Evolutionary conservation across 1,284 basidiomycete species (phyloP), one percentile per base, ranked within the genome.

Genomic region (Somion occarium): DNA sequence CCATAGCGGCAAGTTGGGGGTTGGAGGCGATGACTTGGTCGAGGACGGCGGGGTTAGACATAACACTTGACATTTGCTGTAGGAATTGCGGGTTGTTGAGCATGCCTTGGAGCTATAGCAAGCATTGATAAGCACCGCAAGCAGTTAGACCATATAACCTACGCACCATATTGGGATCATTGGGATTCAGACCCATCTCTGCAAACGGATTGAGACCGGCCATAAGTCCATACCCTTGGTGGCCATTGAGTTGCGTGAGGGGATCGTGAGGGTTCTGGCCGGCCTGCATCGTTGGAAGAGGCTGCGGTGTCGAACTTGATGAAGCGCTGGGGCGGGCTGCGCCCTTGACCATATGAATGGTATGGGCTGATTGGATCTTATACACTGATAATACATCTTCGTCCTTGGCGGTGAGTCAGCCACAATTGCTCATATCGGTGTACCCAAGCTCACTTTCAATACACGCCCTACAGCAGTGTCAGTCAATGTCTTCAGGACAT

Each of bases 261-360:
- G 86, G 88, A 64, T 93, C 85, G 61, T 84, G 77, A 0, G 83
- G 81, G 64, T 90, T 91, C 72, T 92, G 85, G 2, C 91, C 91
- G 0, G 90, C 77, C 60, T 90, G 90, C 91, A 90, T 93, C 24
- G 75, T 76, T 44, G 83, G 89, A 23, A 88, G 73, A 50, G 76
- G 76, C 39, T 68, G 65, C 12, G 73, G 54, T 12, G 68, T 47
- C 5, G 70, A 43, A 1, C 69, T 20, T 42, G 66, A 56, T 1
- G 71, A 58, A 0, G 67, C 58, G 1, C 73, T 69, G 1, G 80
- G 63, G 26, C 86, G 82, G 9, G 85, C 75, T 1, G 81, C 84
- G 41, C 91, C 90, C 68, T 95, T 96, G 60, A 96, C 93, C 88
- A 96, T 93, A 65, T 95, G 92, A 43, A 95, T 84, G 0, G 93